Conservation (phyloP, 1,284 basidiomycete genomes). For the Ustilago vetiveriae region DNA sequence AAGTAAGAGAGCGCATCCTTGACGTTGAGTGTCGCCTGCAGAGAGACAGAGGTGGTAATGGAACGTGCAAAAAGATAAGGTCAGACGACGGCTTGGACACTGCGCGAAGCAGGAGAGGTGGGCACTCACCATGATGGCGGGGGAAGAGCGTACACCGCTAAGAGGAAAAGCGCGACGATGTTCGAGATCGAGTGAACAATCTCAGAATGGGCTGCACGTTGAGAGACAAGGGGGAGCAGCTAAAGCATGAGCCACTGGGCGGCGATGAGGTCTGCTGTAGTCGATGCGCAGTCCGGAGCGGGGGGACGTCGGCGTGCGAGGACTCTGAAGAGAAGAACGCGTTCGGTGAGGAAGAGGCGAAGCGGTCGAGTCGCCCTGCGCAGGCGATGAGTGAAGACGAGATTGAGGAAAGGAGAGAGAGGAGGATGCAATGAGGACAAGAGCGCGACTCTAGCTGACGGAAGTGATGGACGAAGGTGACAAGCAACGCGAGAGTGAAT, state of each 20-base stretch:
- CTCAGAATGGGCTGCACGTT: too few species aligned
- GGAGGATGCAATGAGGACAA: too few species aligned
- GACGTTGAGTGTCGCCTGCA: conserved; percentile 67
- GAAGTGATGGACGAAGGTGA: too few species aligned
- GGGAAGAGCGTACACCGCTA: conserved; percentile 18
- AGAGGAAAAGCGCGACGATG: too few species aligned
- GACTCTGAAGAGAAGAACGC: neutral
- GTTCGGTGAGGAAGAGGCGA: neutral
- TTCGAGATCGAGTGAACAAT: too few species aligned
- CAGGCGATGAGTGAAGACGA: neutral
- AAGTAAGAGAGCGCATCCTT: conserved; percentile 96
- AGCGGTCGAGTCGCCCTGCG: neutral
- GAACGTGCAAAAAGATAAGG: neutral
- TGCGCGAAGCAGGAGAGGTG: neutral
- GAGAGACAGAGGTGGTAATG: neutral
- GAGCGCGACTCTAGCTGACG: too few species aligned
- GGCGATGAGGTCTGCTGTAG: neutral
- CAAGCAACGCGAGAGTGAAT: neutral
- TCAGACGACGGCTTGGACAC: neutral
- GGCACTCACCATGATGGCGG: conserved; percentile 37
- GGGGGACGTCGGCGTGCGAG: neutral
- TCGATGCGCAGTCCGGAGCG: neutral
- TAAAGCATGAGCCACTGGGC: conserved; percentile 1
- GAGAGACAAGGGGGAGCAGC: too few species aligned
- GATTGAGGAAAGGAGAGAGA: neutral